A percentile compares a stretch with the other conserved stretches of the same genome.
Evolutionary conservation across 345 rosid genomes (phyloP).

Genomic region (Melaleuca alternifolia): DNA sequence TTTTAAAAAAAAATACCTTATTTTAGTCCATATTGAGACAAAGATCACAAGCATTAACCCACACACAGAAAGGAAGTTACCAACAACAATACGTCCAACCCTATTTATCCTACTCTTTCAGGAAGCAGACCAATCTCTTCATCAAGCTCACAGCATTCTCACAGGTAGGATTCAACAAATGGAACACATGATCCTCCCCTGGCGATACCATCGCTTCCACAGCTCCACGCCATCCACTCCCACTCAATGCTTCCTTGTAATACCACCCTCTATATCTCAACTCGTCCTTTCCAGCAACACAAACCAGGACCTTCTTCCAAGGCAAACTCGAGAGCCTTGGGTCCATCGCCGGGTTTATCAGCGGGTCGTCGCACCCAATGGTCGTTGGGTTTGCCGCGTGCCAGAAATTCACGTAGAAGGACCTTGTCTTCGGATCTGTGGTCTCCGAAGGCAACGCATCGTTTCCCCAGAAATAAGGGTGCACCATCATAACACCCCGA

Average conservation of each 20-base stretch:
- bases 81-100: background rate
- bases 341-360: constrained; percentile 16
- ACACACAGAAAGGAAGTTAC: background rate
- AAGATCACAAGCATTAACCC: background rate
- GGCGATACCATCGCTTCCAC: constrained; percentile 12
- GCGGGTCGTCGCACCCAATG: constrained; percentile 12
- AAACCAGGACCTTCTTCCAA: constrained; percentile 14
- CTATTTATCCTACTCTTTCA: background rate
- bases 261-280: constrained; percentile 10
- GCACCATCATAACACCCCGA: constrained; percentile 10
- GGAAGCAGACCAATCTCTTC: constrained; percentile 13
- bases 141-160: constrained; percentile 12
- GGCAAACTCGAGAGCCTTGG: constrained; percentile 3
- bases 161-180: constrained; percentile 9
- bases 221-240: constrained; percentile 15
- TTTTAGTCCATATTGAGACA: background rate
- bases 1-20: background rate
- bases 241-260: constrained; percentile 13
- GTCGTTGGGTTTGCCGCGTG: constrained; percentile 9
- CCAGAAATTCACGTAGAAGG: background rate
- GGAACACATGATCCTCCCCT: constrained; percentile 32
- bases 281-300: constrained; percentile 26
- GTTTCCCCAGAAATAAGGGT: constrained; percentile 27
- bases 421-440: background rate
- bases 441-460: constrained; percentile 2